Evolutionary conservation across 306 rosid genomes (phyloP).

Genomic region (Gastrolobium bilobum): DNA sequence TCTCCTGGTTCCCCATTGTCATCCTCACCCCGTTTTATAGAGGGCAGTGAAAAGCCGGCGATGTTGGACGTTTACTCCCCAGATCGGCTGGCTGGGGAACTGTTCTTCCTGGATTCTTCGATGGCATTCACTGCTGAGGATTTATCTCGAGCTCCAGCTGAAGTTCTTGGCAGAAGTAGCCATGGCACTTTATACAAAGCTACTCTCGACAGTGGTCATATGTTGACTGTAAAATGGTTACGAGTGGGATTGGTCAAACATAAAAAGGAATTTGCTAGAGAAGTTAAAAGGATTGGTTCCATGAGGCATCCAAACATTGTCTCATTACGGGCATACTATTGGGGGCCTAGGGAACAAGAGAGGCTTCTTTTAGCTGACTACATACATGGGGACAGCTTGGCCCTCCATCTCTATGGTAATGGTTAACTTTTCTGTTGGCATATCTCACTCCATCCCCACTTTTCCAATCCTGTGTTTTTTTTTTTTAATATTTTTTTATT

Average conservation of each 20-base stretch:
- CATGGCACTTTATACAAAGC: conserved; percentile 98
- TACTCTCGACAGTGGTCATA: conserved; percentile 89
- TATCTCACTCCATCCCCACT: background rate
- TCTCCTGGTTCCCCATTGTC: conserved; percentile 86
- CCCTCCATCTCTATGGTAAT: conserved; percentile 96
- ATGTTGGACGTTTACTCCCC: conserved; percentile 95
- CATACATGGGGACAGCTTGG: conserved; percentile 89
- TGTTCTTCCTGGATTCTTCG: conserved; percentile 85
- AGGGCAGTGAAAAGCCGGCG: conserved; percentile 81
- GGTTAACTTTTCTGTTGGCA: conserved; percentile 28
- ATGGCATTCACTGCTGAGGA: conserved; percentile 91
- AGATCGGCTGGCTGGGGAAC: conserved; percentile 94
- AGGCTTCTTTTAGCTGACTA: conserved; percentile 96
- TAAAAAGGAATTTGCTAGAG: conserved; percentile 96
- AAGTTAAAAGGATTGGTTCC: conserved; percentile 92
- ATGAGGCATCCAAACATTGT: conserved; percentile 92
- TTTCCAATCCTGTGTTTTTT: background rate
- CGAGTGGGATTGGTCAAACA: conserved; percentile 95
- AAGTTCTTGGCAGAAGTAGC: conserved; percentile 99
- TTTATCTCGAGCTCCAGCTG: conserved; percentile 98
- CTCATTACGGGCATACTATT: conserved; percentile 88
- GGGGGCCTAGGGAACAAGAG: conserved; percentile 99
- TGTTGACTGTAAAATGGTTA: conserved; percentile 97
- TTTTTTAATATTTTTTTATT: conserved; percentile 25
- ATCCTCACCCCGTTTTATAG: conserved; percentile 82